Evolutionary conservation across 768 basidiomycete species (phyloP).

Genomic region (Paxillus ammoniavirescens): DNA sequence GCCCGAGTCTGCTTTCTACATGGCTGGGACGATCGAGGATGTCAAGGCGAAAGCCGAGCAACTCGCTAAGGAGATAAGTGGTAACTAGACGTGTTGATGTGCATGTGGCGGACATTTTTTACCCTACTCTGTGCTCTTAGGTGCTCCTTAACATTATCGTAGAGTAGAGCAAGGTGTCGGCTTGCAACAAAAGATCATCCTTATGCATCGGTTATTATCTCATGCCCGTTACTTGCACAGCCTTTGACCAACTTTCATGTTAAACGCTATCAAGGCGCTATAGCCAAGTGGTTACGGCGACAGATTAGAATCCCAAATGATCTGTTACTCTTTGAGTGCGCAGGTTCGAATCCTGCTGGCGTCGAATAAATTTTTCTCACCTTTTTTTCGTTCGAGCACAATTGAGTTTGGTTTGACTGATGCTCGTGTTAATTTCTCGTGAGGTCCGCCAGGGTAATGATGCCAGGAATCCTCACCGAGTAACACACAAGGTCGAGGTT

Average conservation of each 20-base stretch:
- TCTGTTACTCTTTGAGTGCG: conserved; percentile 71
- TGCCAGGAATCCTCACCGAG: too few species aligned
- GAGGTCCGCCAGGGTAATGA: too few species aligned
- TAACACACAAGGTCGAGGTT: too few species aligned
- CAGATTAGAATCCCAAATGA: conserved; percentile 55
- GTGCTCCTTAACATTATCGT: background rate
- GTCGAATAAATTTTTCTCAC: conserved; percentile 33
- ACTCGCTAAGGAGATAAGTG: conserved; percentile 89
- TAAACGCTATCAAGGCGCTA: conserved; percentile 45
- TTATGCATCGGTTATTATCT: conserved; percentile 4
- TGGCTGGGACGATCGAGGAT: conserved; percentile 96
- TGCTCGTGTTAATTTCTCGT: too few species aligned
- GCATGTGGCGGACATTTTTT: conserved; percentile 13
- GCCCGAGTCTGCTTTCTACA: conserved; percentile 98
- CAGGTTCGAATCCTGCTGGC: conserved; percentile 69
- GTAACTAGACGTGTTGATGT: conserved; percentile 30
- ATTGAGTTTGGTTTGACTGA: too few species aligned
- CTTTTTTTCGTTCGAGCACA: background rate
- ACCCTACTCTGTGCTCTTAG: conserved; percentile 2
- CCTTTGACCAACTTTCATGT: too few species aligned
- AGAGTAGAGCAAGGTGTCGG: conserved; percentile 13
- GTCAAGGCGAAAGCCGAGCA: conserved; percentile 97
- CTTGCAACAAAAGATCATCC: background rate
- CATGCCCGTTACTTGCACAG: too few species aligned
- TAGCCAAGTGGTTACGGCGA: conserved; percentile 82